Base-by-base conservation (phyloP, 805 yeast genomes). In the Starmerella vaccinii region DNA sequence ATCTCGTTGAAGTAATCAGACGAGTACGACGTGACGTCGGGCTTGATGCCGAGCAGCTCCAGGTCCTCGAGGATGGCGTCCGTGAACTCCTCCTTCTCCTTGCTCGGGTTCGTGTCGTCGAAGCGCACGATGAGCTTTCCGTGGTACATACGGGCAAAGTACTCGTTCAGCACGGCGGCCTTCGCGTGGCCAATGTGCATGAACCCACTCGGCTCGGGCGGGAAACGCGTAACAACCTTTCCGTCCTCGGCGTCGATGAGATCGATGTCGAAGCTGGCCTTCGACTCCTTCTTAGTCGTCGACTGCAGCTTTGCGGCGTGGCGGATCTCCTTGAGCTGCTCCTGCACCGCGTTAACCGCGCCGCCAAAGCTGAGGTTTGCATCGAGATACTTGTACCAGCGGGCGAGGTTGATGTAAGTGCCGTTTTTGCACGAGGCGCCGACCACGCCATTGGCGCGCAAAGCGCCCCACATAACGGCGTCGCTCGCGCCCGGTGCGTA, bases 161-260 rank as follows among this genome's bases (percentile, higher is more conserved):
- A 90, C 71, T 92, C 92, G 73, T 92, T 92, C 66, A 92, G 77
- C 52, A 92, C 76, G 49, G 99, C 99, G 55, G 98, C 98, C 71
- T 92, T 92, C 54, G 95, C 98, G 67, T 92, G 99, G 60, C 99
- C 99, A 71, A 92, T 92, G 71, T 92, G 99, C 70, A 92, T 77
- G 70, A 89, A 92, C 72, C 99, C 99, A 71, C 95, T 85, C 54
- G 99, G 99, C 74, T 92, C 99, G 58, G 99, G 99, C 47, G 95
- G 98, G 80, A 92, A 92, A 72, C 99, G 84, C 49, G 98, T 94
- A 49, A 94, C 97, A 51, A 92, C 99, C 70, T 89, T 74, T 58
- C 99, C 99, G 51, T 83, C 80, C 63, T 77, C 80, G 52, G 99
- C 99, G 66, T 81, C 94, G 53, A 84, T 84, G 59, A 92, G 78